A percentile compares a stretch with the other conserved stretches of the same genome.
Evolutionary conservation across 352 stramenopile species (phyloP).

Genomic region (Globisporangium polare): DNA sequence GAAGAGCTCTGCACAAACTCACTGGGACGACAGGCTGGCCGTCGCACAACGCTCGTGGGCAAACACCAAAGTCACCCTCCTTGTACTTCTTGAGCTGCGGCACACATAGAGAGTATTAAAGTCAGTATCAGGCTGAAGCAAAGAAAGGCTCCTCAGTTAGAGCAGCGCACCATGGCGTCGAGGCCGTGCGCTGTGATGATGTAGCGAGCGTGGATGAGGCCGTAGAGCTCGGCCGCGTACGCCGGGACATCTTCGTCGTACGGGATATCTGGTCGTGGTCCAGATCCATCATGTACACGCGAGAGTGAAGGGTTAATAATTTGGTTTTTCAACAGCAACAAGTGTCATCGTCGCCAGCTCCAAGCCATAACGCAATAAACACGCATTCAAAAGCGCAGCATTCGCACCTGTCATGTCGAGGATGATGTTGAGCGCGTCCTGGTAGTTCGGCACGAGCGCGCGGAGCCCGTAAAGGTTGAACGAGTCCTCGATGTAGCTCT

Average conservation of each 20-base stretch:
- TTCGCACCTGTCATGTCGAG: conserved; percentile 79
- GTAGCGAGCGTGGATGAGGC: conserved; percentile 87
- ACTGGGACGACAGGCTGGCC: conserved; percentile 81
- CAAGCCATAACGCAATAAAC: neutral
- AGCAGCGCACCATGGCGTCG: conserved; percentile 71
- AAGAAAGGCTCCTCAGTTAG: neutral
- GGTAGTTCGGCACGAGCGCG: conserved; percentile 87
- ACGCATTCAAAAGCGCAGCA: neutral
- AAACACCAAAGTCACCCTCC: conserved; percentile 85
- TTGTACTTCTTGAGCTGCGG: conserved; percentile 86
- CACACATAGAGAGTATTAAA: neutral
- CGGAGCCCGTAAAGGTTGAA: conserved; percentile 92
- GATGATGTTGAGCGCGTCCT: conserved; percentile 91
- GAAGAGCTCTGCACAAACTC: conserved; percentile 12
- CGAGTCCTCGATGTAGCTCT: conserved; percentile 93
- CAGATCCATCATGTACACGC: neutral
- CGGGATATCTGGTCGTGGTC: conserved; percentile 57
- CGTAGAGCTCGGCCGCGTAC: conserved; percentile 88
- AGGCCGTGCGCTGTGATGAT: conserved; percentile 88
- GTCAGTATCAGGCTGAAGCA: neutral
- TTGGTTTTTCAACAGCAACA: neutral
- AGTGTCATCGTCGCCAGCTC: neutral
- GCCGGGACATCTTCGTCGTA: conserved; percentile 86
- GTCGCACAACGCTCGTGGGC: conserved; percentile 79
- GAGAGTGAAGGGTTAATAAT: neutral